Percentiles rank a stretch among this genome's conserved stretches.
Evolutionary conservation across 1,284 basidiomycete genomes (phyloP).

Genomic region (Xerocomus subilludens): DNA sequence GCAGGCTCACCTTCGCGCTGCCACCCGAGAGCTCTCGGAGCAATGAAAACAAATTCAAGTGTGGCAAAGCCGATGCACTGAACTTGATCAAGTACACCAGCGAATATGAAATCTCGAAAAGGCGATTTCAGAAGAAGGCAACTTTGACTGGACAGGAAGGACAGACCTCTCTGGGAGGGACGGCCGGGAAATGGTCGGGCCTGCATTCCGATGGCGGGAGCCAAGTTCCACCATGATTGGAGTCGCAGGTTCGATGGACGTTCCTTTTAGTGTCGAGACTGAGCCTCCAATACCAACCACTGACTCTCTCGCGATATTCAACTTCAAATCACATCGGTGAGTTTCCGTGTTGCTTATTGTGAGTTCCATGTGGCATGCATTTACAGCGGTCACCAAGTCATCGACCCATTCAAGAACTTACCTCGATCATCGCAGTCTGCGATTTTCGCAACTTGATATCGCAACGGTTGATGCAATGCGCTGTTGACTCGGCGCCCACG

Average conservation of each 20-base stretch:
- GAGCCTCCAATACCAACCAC: constrained; percentile 74
- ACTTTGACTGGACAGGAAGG: constrained; percentile 91
- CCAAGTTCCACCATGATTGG: constrained; percentile 69
- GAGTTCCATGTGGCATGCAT: constrained; percentile 22
- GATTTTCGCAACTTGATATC: no score
- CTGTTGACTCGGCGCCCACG: no score
- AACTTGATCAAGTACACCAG: constrained; percentile 82
- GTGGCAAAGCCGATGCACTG: constrained; percentile 76
- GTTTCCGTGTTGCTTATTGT: constrained; percentile 33
- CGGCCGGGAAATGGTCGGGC: constrained; percentile 58
- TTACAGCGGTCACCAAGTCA: constrained; percentile 80
- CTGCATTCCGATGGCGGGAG: constrained; percentile 77
- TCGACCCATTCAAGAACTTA: constrained; percentile 93
- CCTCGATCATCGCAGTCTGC: constrained; percentile 96
- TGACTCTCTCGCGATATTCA: constrained; percentile 74
- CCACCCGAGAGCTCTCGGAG: constrained; percentile 90
- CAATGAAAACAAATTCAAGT: constrained; percentile 84
- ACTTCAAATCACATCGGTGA: constrained; percentile 93
- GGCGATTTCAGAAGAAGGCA: constrained; percentile 79
- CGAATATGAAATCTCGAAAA: constrained; percentile 84
- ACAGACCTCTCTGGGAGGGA: constrained; percentile 71
- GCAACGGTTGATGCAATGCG: no score
- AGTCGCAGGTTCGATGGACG: constrained; percentile 63
- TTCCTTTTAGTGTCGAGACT: constrained; percentile 70
- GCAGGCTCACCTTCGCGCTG: constrained; percentile 87